These are phyloP conservation scores for Mrakia gelida DNA, from an alignment of 768 basidiomycete species.

Conservation along the genomic window DNA sequence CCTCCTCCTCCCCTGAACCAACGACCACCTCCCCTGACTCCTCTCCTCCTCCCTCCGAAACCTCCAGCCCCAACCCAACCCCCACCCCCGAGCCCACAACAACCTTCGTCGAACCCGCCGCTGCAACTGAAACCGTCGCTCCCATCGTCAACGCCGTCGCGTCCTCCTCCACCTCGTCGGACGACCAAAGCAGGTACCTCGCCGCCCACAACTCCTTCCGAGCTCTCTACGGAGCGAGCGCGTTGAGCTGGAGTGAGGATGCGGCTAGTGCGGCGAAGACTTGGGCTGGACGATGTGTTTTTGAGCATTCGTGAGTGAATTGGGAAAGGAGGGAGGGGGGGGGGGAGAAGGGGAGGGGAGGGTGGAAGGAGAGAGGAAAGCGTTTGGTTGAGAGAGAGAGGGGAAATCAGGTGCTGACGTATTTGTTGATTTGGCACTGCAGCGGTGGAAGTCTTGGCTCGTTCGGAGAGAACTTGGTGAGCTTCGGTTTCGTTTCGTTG, in stretches of 20 bases:
- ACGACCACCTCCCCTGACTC: not conserved
- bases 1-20: not conserved
- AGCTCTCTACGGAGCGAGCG: constrained; percentile 58
- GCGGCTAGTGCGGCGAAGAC: constrained; percentile 56
- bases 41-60: not conserved
- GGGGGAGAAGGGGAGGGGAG: not conserved
- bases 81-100: not conserved
- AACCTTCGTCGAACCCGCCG: not conserved
- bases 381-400: no score
- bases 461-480: constrained; percentile 9
- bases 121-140: not conserved
- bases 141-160: not conserved
- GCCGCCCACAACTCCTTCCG: constrained; percentile 61
- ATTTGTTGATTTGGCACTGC: not conserved
- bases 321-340: not conserved
- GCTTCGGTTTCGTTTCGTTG: not conserved
- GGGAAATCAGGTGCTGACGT: not conserved
- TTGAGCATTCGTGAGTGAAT: not conserved
- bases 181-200: constrained; percentile 57
- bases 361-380: not conserved
- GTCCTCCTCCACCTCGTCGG: constrained; percentile 40
- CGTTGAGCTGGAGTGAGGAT: constrained; percentile 61
- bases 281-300: not conserved
- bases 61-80: not conserved
- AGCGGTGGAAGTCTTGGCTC: not conserved